Evolutionary conservation across 768 basidiomycete species (phyloP).

Genomic region (Coprinellus micaceus): DNA sequence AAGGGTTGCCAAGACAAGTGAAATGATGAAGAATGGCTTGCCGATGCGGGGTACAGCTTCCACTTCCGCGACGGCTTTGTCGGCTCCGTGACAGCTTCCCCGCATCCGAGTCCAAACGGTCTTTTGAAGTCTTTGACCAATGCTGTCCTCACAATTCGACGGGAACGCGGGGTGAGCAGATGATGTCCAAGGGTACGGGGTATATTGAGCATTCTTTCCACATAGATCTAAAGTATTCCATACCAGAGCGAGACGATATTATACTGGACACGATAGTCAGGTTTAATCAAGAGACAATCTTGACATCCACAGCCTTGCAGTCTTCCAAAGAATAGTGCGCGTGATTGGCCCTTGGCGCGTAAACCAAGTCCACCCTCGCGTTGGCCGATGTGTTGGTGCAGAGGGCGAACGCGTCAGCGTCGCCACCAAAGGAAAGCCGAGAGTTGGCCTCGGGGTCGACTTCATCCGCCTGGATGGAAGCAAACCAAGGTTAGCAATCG

Average conservation of each 20-base stretch:
- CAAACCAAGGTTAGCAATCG: not conserved
- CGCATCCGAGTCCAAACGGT: no score
- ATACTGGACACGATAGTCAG: not conserved
- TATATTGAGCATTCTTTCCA: no score
- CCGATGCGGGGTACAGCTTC: not conserved
- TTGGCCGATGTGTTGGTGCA: constrained; percentile 41
- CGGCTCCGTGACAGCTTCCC: no score
- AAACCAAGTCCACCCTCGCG: constrained; percentile 39
- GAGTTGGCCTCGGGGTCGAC: constrained; percentile 23
- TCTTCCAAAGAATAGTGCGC: constrained; percentile 35
- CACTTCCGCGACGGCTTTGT: not conserved
- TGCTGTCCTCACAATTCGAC: no score
- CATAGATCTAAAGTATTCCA: no score
- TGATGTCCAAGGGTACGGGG: no score
- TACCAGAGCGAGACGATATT: no score
- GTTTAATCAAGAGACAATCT: constrained; percentile 24
- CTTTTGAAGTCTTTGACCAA: no score
- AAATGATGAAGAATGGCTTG: not conserved
- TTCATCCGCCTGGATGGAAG: constrained; percentile 21
- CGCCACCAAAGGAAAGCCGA: constrained; percentile 36
- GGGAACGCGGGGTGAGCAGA: no score
- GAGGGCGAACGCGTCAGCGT: constrained; percentile 37
- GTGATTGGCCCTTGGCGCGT: constrained; percentile 39
- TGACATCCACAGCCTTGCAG: constrained; percentile 37
- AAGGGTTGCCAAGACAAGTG: no score